Evolutionary conservation across 202 grass and related monocot species (phyloP), one percentile per base, ranked within the genome.

Genomic region (Miscanthus sacchariflorus): DNA sequence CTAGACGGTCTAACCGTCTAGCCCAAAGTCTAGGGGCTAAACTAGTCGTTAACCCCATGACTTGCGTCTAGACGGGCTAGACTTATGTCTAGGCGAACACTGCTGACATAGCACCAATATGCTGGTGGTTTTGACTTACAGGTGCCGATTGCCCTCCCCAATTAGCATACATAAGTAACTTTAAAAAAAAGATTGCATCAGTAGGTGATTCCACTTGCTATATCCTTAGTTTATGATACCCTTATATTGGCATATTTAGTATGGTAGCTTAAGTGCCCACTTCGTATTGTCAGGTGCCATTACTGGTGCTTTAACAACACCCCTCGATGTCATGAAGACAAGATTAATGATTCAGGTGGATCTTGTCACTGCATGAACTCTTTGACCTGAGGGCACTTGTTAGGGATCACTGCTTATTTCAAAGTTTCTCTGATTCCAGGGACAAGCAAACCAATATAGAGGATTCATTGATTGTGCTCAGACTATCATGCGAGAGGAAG

Each of bases 341-440:
- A 89, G 96, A 84, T 80, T 96, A 78, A 98, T 98, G 96, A 70
- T 96, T 94, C 92, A 98, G 96, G 96, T 98, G 28, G 74, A 76
- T 74, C 28, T 71, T 82, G 27, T 2, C 1, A 54, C 28, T 70
- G 9, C 25, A 68, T 48, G 27, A 24, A 28, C 43, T 75, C 15
- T 30, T 42, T 18, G 13, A 52, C 45, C 3, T 33, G 44, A 76
- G 1, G 73, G 15, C n/a, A 42, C 24, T 35, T 80, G 54, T 19
- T 45, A 80, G 11, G 36, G 38, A 74, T n/a, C 30, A 77, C 56
- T 83, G 70, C 67, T 33, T 59, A 83, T 43, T 79, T 77, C 12
- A 5, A 49, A 27, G 21, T 10, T 81, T 50, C 27, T 54, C 25
- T 75, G 44, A 27, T 45, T 88, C n/a, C 85, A 98, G 96, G 94